These are phyloP conservation scores for Porcisia deanei DNA, from an alignment of 208 protist genomes.

Conservation along the genomic window DNA sequence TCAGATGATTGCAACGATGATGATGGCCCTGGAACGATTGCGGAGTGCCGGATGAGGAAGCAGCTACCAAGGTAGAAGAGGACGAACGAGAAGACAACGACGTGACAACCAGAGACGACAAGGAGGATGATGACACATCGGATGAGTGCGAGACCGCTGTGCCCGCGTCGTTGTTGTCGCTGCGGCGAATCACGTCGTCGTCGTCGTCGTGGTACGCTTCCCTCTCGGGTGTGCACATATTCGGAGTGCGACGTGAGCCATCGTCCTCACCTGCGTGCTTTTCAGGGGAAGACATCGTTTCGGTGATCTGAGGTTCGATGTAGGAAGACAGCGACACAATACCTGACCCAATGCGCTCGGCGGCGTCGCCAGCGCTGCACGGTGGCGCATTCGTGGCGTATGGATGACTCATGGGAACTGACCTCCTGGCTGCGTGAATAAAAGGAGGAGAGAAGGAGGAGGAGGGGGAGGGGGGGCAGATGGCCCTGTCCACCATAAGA, in stretches of 20 bases:
- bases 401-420: slow-evolving; percentile 2
- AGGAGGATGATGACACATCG: slow-evolving; percentile 9
- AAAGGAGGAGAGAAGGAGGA: neutral
- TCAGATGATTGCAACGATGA: neutral
- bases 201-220: neutral
- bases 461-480: neutral
- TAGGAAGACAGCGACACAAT: neutral
- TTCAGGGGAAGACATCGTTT: neutral
- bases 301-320: neutral
- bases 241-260: neutral
- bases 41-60: neutral
- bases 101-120: neutral
- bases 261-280: neutral
- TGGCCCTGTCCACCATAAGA: no score
- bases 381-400: slow-evolving; percentile 1
- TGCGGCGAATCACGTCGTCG: neutral
- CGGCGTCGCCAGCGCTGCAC: neutral
- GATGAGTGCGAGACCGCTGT: slow-evolving; percentile 12
- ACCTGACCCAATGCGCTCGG: neutral
- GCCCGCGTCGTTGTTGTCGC: neutral
- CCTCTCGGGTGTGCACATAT: neutral
- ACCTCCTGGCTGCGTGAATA: neutral
- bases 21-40: neutral
- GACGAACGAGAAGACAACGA: neutral
- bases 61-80: neutral